Percentiles rank a stretch among this genome's conserved stretches.
Conservation (phyloP, 495 filamentous ascomycete genomes). For the Cercophora samala region DNA sequence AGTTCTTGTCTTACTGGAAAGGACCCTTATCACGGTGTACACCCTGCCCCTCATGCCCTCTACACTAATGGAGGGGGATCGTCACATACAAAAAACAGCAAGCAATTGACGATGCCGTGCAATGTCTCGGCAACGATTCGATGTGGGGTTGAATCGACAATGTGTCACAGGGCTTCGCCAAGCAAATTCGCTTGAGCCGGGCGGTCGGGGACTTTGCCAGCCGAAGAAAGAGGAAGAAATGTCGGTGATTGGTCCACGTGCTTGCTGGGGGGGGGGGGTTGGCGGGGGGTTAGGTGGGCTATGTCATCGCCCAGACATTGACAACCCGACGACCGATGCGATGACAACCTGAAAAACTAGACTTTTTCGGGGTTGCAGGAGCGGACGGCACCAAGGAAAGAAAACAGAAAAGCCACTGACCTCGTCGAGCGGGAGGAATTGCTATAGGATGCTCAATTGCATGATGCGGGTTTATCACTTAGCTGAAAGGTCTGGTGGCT, state of each 20-base stretch:
- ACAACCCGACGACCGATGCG: no score
- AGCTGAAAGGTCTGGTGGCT: background rate
- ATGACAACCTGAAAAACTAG: no score
- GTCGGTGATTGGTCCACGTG: slow-evolving; percentile 7
- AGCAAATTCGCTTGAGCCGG: background rate
- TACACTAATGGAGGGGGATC: background rate
- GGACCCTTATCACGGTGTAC: background rate
- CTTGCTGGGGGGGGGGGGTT: background rate
- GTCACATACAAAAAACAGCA: background rate
- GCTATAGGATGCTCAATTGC: background rate
- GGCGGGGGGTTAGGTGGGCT: no score
- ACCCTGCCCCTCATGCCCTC: no score
- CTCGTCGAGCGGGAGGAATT: background rate
- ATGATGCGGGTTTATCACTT: background rate
- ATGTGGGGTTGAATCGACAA: background rate
- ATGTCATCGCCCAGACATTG: slow-evolving; percentile 1
- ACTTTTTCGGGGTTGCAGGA: background rate
- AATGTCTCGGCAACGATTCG: background rate
- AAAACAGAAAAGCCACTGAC: background rate
- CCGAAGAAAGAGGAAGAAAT: background rate
- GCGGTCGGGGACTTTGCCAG: slow-evolving; percentile 3
- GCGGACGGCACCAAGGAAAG: no score
- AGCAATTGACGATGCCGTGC: background rate
- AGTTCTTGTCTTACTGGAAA: background rate
- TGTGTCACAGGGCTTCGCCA: background rate